phyloP scores from a whole-genome alignment of 805 yeast genomes.

The Candida boleticola region DNA sequence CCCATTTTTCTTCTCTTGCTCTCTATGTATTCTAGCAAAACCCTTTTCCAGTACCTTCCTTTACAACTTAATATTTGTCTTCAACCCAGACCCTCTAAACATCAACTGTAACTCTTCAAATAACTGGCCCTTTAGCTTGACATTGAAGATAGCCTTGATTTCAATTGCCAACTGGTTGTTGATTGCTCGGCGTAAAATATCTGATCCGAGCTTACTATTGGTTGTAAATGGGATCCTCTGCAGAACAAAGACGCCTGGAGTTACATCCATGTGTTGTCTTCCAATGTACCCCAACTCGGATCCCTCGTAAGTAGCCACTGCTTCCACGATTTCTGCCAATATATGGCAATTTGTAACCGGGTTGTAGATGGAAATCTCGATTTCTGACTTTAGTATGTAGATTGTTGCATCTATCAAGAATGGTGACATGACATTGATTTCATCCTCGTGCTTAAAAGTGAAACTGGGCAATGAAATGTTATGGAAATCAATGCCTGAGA shows the following conservation, averaged over 20 bases:
- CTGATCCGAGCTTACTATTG: conserved; percentile 46
- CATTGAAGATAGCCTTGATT: conserved; percentile 42
- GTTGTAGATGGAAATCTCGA: conserved; percentile 53
- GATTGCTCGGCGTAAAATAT: conserved; percentile 47
- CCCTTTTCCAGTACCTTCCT: too few species aligned
- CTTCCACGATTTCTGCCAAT: conserved; percentile 40
- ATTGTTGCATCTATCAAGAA: conserved; percentile 51
- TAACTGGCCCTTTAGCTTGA: conserved; percentile 30
- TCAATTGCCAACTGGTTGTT: conserved; percentile 50
- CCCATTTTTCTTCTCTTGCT: too few species aligned
- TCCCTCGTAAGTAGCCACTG: conserved; percentile 48
- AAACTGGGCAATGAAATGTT: conserved; percentile 24
- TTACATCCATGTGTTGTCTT: conserved; percentile 37
- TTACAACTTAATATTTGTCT: conserved; percentile 38
- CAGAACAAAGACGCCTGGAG: conserved; percentile 53
- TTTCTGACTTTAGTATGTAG: conserved; percentile 53
- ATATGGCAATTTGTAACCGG: conserved; percentile 51
- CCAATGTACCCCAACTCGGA: conserved; percentile 45
- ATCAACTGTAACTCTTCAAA: conserved; percentile 37
- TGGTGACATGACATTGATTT: conserved; percentile 16
- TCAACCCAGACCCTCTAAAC: conserved; percentile 45
- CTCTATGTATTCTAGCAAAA: too few species aligned
- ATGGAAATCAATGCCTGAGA: conserved; percentile 17
- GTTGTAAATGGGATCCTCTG: conserved; percentile 50
- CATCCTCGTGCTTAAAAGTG: conserved; percentile 24